Evolutionary conservation across 2,329 filamentous ascomycete species (phyloP).

Genomic region (Aspergillus amoenus): DNA sequence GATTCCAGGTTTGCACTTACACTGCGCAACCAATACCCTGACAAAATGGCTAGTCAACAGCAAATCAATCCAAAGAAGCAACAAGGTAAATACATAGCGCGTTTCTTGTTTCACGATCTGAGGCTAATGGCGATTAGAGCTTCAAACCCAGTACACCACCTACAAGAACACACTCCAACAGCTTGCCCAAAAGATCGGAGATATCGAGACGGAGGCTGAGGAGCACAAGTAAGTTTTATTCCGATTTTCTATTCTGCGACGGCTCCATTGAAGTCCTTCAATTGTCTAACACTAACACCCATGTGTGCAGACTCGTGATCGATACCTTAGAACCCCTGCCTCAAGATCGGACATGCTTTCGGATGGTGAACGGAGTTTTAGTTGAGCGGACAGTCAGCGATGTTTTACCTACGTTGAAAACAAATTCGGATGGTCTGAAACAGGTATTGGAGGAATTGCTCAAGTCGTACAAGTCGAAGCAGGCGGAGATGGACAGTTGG

Average conservation of each 20-base stretch:
- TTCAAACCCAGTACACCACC: slow-evolving; percentile 51
- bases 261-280: not conserved
- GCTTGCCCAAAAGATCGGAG: slow-evolving; percentile 92
- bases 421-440: slow-evolving; percentile 88
- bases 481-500: slow-evolving; percentile 96
- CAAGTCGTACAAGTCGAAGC: slow-evolving; percentile 94
- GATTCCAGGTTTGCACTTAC: slow-evolving; percentile 30
- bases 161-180: slow-evolving; percentile 77
- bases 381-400: slow-evolving; percentile 93
- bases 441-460: slow-evolving; percentile 92
- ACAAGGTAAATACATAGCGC: slow-evolving; percentile 41
- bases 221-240: slow-evolving; percentile 83
- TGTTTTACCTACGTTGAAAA: slow-evolving; percentile 85
- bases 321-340: slow-evolving; percentile 84
- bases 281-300: slow-evolving; percentile 18
- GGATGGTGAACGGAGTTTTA: slow-evolving; percentile 95
- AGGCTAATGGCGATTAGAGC: slow-evolving; percentile 37
- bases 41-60: slow-evolving; percentile 40
- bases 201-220: slow-evolving; percentile 95
- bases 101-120: not conserved
- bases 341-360: slow-evolving; percentile 91
- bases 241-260: not conserved
- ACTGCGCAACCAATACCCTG: slow-evolving; percentile 11
- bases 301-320: slow-evolving; percentile 71
- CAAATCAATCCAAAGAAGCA: slow-evolving; percentile 46